Evolutionary conservation across 176 grass and related monocot genomes (phyloP).

Genomic region (Metroxylon sagu): DNA sequence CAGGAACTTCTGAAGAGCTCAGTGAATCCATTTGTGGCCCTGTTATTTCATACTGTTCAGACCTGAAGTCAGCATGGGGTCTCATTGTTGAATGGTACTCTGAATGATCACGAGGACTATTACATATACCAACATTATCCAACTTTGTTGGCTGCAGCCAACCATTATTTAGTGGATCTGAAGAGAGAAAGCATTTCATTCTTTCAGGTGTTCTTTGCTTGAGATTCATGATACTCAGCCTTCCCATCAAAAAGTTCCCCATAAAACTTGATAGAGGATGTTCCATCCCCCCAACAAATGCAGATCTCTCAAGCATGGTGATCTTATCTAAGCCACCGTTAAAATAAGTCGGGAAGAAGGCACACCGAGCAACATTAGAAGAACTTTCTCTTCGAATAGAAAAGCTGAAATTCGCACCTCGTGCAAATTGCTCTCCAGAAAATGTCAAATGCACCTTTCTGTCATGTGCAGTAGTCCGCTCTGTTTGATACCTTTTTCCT

Average conservation of each 20-base stretch:
- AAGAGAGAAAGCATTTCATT: conserved; percentile 44
- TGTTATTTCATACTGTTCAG: conserved; percentile 56
- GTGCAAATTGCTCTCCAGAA: conserved; percentile 20
- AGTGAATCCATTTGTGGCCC: conserved; percentile 35
- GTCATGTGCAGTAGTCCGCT: conserved; percentile 16
- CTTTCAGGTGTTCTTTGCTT: conserved; percentile 27
- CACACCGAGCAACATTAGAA: conserved; percentile 23
- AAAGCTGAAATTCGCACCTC: conserved; percentile 3
- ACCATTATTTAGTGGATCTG: conserved; percentile 28
- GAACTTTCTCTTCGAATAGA: conserved; percentile 17
- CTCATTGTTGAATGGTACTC: conserved; percentile 25
- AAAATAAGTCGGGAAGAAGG: conserved; percentile 21
- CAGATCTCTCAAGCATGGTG: background rate
- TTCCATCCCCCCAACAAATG: conserved; percentile 12
- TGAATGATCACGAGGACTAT: conserved; percentile 15
- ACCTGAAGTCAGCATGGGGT: conserved; percentile 51
- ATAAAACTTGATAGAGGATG: conserved; percentile 5
- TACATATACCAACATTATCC: conserved; percentile 19
- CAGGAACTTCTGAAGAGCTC: conserved; percentile 39
- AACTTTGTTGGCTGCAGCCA: conserved; percentile 45
- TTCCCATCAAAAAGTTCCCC: conserved; percentile 4
- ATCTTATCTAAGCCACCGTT: conserved; percentile 16
- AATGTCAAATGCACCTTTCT: conserved; percentile 18
- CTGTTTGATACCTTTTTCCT: conserved; percentile 49
- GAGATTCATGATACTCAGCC: conserved; percentile 14